Evolutionary conservation across 2,329 filamentous ascomycete species (phyloP).

Genomic region (Colletotrichum tropicale): DNA sequence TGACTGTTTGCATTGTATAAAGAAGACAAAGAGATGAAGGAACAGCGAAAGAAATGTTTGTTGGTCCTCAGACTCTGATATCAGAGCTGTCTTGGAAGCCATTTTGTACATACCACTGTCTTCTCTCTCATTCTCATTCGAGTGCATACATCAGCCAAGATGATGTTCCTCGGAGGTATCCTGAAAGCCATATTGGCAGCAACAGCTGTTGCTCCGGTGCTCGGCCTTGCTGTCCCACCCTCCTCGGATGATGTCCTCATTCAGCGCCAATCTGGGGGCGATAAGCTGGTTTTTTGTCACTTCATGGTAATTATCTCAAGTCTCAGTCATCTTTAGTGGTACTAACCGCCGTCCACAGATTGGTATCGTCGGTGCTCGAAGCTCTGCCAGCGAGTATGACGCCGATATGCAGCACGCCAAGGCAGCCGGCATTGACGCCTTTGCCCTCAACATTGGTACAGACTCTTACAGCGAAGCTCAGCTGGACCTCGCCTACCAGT

Average conservation of each 20-base stretch:
- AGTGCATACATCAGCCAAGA: background rate
- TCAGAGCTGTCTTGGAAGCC: background rate
- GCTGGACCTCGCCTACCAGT: constrained; percentile 52
- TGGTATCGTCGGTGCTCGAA: constrained; percentile 47
- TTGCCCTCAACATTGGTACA: constrained; percentile 54
- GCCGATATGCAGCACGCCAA: constrained; percentile 50
- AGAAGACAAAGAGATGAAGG: background rate
- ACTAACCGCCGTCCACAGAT: constrained; percentile 32
- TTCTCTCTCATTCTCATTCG: background rate
- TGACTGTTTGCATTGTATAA: background rate
- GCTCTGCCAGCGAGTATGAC: constrained; percentile 47
- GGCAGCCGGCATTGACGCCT: constrained; percentile 46
- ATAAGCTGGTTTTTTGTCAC: constrained; percentile 42
- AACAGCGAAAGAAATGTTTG: background rate
- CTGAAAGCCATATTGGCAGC: background rate
- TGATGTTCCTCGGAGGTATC: background rate
- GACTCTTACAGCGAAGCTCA: constrained; percentile 50
- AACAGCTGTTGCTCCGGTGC: background rate
- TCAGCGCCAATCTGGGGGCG: background rate
- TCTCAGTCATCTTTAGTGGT: background rate
- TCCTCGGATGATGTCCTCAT: background rate
- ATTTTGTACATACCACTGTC: background rate
- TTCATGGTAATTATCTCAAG: constrained; percentile 39
- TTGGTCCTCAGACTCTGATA: background rate
- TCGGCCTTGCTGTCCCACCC: background rate